These are phyloP conservation scores for Vigna unguiculata DNA, from an alignment of 306 rosid species.

Conservation along the genomic window DNA sequence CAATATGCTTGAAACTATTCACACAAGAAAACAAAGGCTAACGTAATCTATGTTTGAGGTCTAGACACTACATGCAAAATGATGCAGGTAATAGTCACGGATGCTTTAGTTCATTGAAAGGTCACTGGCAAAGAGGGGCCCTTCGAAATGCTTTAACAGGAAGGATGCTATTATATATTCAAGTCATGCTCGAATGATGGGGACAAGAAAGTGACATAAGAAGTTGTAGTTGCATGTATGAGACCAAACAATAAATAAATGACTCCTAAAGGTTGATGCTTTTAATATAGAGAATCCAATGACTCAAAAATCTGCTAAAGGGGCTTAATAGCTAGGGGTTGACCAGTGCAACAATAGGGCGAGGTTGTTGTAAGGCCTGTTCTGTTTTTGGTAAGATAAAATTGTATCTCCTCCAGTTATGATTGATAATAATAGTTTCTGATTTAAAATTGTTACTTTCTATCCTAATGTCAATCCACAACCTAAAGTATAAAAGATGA, in stretches of 20 bases:
- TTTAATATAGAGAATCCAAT: not conserved
- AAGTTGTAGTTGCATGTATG: not conserved
- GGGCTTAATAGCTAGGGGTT: not conserved
- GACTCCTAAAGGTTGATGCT: conserved; percentile 2
- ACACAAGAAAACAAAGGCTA: conserved; percentile 11
- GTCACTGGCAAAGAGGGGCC: conserved; percentile 21
- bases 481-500: not conserved
- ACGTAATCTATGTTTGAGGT: conserved; percentile 5
- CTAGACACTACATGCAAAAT: not conserved
- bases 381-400: not conserved
- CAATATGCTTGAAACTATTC: not conserved
- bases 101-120: conserved; percentile 15
- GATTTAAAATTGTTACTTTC: conserved; percentile 13
- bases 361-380: conserved; percentile 1
- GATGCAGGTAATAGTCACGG: not conserved
- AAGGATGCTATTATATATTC: not conserved
- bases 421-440: not conserved
- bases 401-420: conserved; percentile 12
- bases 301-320: conserved; percentile 17
- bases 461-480: not conserved
- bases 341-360: conserved; percentile 1
- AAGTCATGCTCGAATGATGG: not conserved
- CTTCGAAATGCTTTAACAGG: conserved; percentile 10
- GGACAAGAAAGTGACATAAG: not conserved
- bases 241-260: conserved; percentile 19